Base-by-base conservation (phyloP, 805 yeast genomes). In the Henningerozyma blattae region DNA sequence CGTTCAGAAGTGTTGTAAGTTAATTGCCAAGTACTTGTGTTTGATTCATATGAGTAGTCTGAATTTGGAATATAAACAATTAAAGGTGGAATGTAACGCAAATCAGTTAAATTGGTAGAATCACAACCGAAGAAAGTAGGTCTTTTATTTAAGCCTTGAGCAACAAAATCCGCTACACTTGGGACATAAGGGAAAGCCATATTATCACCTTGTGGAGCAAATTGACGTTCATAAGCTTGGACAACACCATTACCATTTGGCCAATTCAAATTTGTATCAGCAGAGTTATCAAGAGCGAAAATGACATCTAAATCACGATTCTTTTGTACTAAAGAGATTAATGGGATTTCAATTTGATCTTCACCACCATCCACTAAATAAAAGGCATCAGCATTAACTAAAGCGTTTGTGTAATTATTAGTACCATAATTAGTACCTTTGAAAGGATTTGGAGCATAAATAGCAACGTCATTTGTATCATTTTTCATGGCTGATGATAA, bases 121-220 rank as follows among this genome's bases (percentile, higher is more conserved):
- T 80, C 70, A 56, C 95, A 84, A 20, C 95, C 95, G 51, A 85
- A 85, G 61, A 84, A 85, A 1, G 77, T 65, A 31, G 95, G 94
- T 38, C 61, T 68, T 12, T 75, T 62, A 17, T 83, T 77, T 42
- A 83, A 64, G 40, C 80, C 79, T 42, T 60, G 46, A 38, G 67
- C 65, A 22, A 71, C 49, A 53, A 84, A 80, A 0, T 86, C 69
- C 30, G 65, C 58, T 22, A 52, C 58, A 50, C 75, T 87, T 13
- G 94, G 94, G 35, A 85, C 89, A 45, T 80, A 73, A 10, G 94
- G 94, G 66, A 80, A 81, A 4, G 77, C 61, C 20, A 82, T 72
- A 32, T 73, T 72, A 44, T 70, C 64, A 19, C 76, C 77, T 38
- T 44, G 74, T 9, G 43, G 13, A 22, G 44, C 45, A 40, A 73